Evolutionary conservation across 2,329 filamentous ascomycete species (phyloP).

Genomic region (Aspergillus novoparasiticus): DNA sequence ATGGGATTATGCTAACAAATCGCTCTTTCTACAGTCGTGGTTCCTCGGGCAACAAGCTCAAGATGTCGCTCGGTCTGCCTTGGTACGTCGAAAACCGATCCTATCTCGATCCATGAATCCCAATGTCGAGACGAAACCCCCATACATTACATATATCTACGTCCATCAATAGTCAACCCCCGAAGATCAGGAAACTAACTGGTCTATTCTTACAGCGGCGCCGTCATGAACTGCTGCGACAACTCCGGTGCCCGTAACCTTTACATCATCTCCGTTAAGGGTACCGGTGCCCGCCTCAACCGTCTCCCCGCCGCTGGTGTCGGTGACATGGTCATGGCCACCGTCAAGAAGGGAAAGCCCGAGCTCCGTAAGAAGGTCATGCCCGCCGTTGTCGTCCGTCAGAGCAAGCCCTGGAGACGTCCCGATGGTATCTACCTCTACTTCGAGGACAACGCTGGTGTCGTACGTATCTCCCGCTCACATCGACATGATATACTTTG

Average conservation of each 20-base stretch:
- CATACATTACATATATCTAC: slow-evolving; percentile 1
- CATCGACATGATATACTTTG: neutral
- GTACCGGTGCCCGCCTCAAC: slow-evolving; percentile 96
- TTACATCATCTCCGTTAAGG: slow-evolving; percentile 99
- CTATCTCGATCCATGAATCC: neutral
- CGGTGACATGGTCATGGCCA: slow-evolving; percentile 99
- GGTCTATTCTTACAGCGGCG: slow-evolving; percentile 66
- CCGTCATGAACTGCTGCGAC: slow-evolving; percentile 99
- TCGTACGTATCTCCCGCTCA: slow-evolving; percentile 65
- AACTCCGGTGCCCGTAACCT: slow-evolving; percentile 98
- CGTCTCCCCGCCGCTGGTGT: slow-evolving; percentile 95
- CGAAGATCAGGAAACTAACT: slow-evolving; percentile 13
- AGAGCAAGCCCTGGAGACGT: slow-evolving; percentile 99
- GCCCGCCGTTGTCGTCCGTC: slow-evolving; percentile 97
- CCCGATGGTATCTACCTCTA: slow-evolving; percentile 98
- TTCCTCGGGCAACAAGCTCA: slow-evolving; percentile 99
- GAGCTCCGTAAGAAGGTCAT: slow-evolving; percentile 99
- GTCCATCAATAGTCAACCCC: slow-evolving; percentile 8
- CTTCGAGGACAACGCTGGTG: slow-evolving; percentile 99
- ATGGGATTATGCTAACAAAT: slow-evolving; percentile 23
- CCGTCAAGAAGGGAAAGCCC: slow-evolving; percentile 99
- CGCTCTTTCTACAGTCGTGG: slow-evolving; percentile 56
- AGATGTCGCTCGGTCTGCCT: slow-evolving; percentile 99
- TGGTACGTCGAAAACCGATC: slow-evolving; percentile 70
- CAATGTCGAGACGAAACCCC: neutral